A percentile compares a stretch with the other conserved stretches of the same genome.
Evolutionary conservation across 257 asterid species (phyloP).

Genomic region (Primulina huaijiensis): DNA sequence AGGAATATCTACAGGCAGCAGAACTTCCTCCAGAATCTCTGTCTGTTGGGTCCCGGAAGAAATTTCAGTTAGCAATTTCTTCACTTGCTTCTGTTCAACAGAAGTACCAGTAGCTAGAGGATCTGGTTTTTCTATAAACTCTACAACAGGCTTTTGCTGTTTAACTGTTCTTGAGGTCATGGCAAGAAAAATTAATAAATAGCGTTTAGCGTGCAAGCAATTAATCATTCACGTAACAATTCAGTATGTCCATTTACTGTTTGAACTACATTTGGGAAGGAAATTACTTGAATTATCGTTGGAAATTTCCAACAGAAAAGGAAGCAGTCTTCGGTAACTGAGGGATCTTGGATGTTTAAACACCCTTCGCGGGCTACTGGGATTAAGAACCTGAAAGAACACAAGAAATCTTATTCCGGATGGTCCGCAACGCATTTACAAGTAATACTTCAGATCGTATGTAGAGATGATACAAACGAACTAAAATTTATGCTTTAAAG

Average conservation of each 20-base stretch:
- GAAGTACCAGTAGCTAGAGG: conserved; percentile 11
- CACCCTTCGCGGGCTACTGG: conserved; percentile 57
- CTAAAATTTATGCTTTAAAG: background rate
- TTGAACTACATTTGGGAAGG: background rate
- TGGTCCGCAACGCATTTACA: background rate
- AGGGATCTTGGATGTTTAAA: conserved; percentile 52
- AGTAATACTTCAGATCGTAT: background rate
- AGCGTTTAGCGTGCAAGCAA: conserved; percentile 7
- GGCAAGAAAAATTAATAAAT: conserved; percentile 6
- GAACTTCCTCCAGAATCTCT: conserved; percentile 20
- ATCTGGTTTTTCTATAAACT: conserved; percentile 24
- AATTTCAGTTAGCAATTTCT: conserved; percentile 19
- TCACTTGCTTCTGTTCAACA: conserved; percentile 10
- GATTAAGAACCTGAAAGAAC: conserved; percentile 52
- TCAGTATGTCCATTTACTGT: background rate
- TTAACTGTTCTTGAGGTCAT: conserved; percentile 31
- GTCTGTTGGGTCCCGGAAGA: conserved; percentile 22
- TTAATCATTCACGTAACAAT: background rate
- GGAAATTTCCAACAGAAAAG: conserved; percentile 66
- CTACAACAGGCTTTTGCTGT: conserved; percentile 28
- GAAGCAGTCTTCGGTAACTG: conserved; percentile 76
- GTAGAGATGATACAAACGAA: background rate
- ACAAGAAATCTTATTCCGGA: conserved; percentile 11
- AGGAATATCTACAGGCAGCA: conserved; percentile 2
- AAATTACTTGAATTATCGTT: conserved; percentile 37